Conservation (phyloP, 164 flowering plant genomes). For the Paratinospora sagittata region DNA sequence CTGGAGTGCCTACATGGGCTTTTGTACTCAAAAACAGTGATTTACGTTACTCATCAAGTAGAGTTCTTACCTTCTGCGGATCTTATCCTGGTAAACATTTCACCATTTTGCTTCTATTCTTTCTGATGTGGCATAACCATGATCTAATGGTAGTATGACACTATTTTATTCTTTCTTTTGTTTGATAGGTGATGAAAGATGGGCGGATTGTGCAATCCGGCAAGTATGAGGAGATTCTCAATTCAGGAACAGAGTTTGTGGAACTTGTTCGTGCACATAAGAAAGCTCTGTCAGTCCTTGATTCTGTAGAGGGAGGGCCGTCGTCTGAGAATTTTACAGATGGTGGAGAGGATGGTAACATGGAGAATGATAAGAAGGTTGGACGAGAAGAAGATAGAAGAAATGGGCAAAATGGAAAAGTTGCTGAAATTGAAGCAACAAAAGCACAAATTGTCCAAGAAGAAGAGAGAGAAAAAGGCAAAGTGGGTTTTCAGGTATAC, state of each 20-base stretch:
- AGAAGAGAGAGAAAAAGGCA: too few relatives aligned
- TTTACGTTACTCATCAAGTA: too few relatives aligned
- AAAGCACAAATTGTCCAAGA: slow-evolving; percentile 72
- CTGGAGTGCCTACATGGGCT: slow-evolving; percentile 63
- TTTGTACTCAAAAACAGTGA: slow-evolving; percentile 53
- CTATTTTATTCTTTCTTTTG: background rate
- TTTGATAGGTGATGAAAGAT: slow-evolving; percentile 64
- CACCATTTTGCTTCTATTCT: background rate
- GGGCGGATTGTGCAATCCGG: slow-evolving; percentile 82
- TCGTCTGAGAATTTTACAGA: slow-evolving; percentile 6
- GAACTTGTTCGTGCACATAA: slow-evolving; percentile 88
- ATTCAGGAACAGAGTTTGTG: slow-evolving; percentile 73
- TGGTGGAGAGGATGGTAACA: slow-evolving; percentile 14
- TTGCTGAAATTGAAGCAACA: slow-evolving; percentile 30
- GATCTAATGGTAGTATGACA: too few relatives aligned
- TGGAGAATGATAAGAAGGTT: background rate
- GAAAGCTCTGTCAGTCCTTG: slow-evolving; percentile 55
- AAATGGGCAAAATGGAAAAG: slow-evolving; percentile 23
- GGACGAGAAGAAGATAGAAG: slow-evolving; percentile 21
- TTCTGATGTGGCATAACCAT: too few relatives aligned
- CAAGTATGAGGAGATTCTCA: slow-evolving; percentile 75
- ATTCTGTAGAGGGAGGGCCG: slow-evolving; percentile 26
- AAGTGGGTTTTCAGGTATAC: slow-evolving; percentile 68
- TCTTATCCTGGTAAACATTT: slow-evolving; percentile 46
- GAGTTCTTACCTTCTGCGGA: slow-evolving; percentile 73